A percentile compares a stretch with the other conserved stretches of the same genome.
phyloP scores from a whole-genome alignment of 225 moss, liverwort and hornwort genomes.

The Physcomitrium patens region DNA sequence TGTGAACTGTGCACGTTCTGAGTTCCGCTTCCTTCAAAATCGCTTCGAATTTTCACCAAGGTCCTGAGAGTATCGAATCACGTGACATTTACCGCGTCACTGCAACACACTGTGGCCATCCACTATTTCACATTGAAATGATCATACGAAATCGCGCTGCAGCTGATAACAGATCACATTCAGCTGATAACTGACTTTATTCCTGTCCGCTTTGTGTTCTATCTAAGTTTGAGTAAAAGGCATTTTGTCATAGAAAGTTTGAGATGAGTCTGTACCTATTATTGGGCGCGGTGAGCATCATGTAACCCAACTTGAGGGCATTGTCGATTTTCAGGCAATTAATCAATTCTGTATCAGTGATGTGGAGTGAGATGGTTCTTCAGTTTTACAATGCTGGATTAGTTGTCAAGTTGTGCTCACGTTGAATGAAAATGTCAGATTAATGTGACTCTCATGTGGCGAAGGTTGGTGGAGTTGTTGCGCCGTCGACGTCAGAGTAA shows the following conservation, averaged over 20 bases:
- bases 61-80: neutral
- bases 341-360: neutral
- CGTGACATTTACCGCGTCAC: neutral
- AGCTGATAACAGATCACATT: neutral
- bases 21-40: no score
- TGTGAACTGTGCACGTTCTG: neutral
- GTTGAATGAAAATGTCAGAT: conserved; percentile 14
- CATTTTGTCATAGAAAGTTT: neutral
- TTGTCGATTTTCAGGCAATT: neutral
- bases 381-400: neutral
- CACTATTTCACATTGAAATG: neutral
- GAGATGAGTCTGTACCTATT: conserved; percentile 28
- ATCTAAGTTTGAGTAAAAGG: neutral
- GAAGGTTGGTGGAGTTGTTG: conserved; percentile 42
- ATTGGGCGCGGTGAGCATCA: conserved; percentile 19
- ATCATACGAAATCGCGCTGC: neutral
- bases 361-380: neutral
- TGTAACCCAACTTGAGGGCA: neutral
- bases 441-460: conserved; percentile 34
- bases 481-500: conserved; percentile 15
- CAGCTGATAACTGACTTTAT: no score
- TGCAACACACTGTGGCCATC: neutral
- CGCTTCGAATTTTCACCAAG: neutral
- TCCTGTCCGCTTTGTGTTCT: neutral
- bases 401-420: neutral